Percentiles rank a stretch among this genome's conserved stretches.
Evolutionary conservation across 352 stramenopile genomes (phyloP).

Genomic region (Peronospora destructor): DNA sequence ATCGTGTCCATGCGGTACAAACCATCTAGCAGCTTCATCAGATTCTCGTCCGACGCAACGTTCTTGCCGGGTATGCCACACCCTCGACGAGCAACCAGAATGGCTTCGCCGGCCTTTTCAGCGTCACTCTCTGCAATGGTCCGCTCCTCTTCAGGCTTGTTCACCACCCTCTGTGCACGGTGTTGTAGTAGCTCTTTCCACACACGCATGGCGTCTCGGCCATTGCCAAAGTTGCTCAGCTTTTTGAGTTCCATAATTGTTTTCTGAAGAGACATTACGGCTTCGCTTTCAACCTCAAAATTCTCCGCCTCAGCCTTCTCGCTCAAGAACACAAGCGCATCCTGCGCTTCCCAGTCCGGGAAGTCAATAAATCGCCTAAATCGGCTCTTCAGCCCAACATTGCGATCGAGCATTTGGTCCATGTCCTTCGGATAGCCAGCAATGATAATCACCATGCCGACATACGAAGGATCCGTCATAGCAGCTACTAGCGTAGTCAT

Average conservation of each 20-base stretch:
- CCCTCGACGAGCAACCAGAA: slow-evolving; percentile 30
- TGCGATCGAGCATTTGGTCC: slow-evolving; percentile 84
- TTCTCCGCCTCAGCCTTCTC: slow-evolving; percentile 46
- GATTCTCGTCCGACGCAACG: slow-evolving; percentile 36
- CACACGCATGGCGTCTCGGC: slow-evolving; percentile 72
- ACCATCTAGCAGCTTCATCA: slow-evolving; percentile 40
- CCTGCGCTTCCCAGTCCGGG: slow-evolving; percentile 73
- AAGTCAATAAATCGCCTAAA: slow-evolving; percentile 89
- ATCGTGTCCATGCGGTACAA: slow-evolving; percentile 65
- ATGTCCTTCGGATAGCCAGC: slow-evolving; percentile 87
- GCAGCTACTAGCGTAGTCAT: slow-evolving; percentile 86
- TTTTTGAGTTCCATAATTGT: slow-evolving; percentile 59
- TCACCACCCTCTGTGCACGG: slow-evolving; percentile 45
- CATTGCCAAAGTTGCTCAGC: slow-evolving; percentile 86
- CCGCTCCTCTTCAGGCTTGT: slow-evolving; percentile 39
- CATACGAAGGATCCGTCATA: slow-evolving; percentile 82
- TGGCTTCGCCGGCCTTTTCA: slow-evolving; percentile 26
- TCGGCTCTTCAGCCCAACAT: slow-evolving; percentile 86
- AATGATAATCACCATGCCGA: slow-evolving; percentile 85
- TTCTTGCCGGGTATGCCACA: slow-evolving; percentile 32
- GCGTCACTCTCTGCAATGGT: slow-evolving; percentile 44
- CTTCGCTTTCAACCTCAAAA: slow-evolving; percentile 73
- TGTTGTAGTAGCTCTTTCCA: slow-evolving; percentile 41
- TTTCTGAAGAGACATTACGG: slow-evolving; percentile 40
- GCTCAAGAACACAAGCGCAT: slow-evolving; percentile 67